Conservation (phyloP, 345 rosid species). For the Mercurialis annua region DNA sequence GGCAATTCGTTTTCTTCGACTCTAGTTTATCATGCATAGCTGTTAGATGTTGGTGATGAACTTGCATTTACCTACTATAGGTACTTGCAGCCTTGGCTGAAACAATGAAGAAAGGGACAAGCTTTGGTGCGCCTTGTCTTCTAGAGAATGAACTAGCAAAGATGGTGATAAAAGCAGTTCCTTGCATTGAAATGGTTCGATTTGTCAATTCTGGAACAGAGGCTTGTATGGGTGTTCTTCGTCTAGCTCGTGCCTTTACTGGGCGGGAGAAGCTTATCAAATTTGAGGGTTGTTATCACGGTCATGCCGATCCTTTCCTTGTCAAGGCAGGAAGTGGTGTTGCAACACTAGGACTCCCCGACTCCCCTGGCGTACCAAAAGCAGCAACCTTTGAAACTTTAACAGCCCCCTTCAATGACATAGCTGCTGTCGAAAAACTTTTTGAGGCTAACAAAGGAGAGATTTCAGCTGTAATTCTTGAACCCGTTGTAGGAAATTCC, state of each 20-base stretch:
- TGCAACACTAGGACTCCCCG: slow-evolving; percentile 87
- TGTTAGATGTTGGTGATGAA: neutral
- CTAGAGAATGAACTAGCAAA: slow-evolving; percentile 82
- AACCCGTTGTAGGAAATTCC: slow-evolving; percentile 90
- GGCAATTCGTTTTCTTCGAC: neutral
- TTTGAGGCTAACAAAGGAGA: slow-evolving; percentile 67
- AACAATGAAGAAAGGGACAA: slow-evolving; percentile 96
- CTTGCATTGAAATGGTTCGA: slow-evolving; percentile 89
- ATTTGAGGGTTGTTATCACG: slow-evolving; percentile 97
- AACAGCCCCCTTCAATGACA: slow-evolving; percentile 70
- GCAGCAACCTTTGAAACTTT: slow-evolving; percentile 78
- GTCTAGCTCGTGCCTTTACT: slow-evolving; percentile 92
- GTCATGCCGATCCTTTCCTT: slow-evolving; percentile 92
- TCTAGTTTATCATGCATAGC: neutral
- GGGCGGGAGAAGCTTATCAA: slow-evolving; percentile 65
- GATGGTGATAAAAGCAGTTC: slow-evolving; percentile 95
- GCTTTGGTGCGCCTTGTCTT: slow-evolving; percentile 99
- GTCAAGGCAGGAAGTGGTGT: slow-evolving; percentile 98
- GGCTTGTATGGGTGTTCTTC: slow-evolving; percentile 95
- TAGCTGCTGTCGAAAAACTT: slow-evolving; percentile 54
- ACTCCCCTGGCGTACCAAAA: slow-evolving; percentile 94
- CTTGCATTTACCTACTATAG: slow-evolving; percentile 33
- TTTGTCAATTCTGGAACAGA: slow-evolving; percentile 91
- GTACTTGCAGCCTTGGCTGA: slow-evolving; percentile 82
- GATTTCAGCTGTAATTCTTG: slow-evolving; percentile 74